Evolutionary conservation across 371 early-diverging fungal genomes (phyloP), one percentile per base, ranked within the genome.

Genomic region (Mortierella sp.): DNA sequence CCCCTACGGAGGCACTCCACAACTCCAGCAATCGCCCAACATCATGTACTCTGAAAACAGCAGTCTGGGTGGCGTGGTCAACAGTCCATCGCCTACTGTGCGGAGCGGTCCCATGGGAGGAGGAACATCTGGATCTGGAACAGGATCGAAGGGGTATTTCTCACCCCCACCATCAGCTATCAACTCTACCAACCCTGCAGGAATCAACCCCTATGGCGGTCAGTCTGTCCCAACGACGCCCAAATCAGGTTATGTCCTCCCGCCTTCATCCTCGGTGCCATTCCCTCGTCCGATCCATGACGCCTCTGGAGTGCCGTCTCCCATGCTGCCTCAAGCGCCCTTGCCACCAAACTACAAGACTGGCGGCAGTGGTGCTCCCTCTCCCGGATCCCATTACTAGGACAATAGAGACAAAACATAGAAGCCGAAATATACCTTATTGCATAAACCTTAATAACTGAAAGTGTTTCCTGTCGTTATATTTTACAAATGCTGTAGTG

Each of bases 31-130:
- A n/a, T 80, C 84, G 0, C 84, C 84, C 27, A 84, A 84, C 44
- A 77, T 80, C 74, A 75, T 80, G 49, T 83, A 83, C 35, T 83
- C 83, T 1, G 83, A 83, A 58, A 79, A 71, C 10, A 75, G 83
- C 43, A 76, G 80, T 49, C 70, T 83, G 29, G 72, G 77, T 0
- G 83, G 80, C 16, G 48, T 77, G 32, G 41, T 83, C 41, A 71
- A 75, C 27, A 41, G 70, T 24, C 72, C 75, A 38, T 48, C 55
- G 18, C 14, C 35, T 16, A 32, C 75, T 4, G 6, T 58, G 55
- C 71, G n/a, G 35, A 75, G 46, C 54, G 35, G 54, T 32, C 76
- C 63, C 8, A 7, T 10, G 10, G 72, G 51, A 46, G 27, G 29
- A 29, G 32, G 46, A 21, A 35, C 21, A 27, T 18, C 60, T 32